A percentile compares a stretch with the other conserved stretches of the same genome.
Evolutionary conservation across 768 basidiomycete species (phyloP).

Genomic region (Boletus tomentosulus): DNA sequence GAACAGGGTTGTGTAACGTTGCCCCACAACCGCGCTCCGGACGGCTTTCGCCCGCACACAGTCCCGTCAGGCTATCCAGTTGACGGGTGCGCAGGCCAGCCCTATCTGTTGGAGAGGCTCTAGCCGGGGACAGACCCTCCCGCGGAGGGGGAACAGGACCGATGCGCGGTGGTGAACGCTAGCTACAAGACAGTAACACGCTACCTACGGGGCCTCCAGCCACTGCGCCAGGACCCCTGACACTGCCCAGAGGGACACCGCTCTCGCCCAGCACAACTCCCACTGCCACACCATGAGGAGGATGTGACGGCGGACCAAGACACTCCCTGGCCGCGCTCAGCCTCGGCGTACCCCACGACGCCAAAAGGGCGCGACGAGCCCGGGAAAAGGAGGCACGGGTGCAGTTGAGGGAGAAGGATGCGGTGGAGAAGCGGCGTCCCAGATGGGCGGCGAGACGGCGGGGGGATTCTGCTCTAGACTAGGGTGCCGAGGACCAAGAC

Average conservation of each 20-base stretch:
- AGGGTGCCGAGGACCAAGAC: conserved; percentile 47
- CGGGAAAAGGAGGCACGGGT: conserved; percentile 20
- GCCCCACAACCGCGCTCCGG: conserved; percentile 61
- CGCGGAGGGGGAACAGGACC: too few species aligned
- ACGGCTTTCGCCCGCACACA: conserved; percentile 10
- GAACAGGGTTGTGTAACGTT: conserved; percentile 75
- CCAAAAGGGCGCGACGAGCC: conserved; percentile 24
- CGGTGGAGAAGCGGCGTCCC: conserved; percentile 32
- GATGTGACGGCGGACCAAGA: too few species aligned
- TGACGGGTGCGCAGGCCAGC: conserved; percentile 19
- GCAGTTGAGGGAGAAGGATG: conserved; percentile 36
- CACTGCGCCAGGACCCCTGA: too few species aligned
- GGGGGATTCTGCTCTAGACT: conserved; percentile 67
- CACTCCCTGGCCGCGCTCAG: conserved; percentile 29
- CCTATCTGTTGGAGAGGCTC: too few species aligned
- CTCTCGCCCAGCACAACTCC: too few species aligned
- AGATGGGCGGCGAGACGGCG: conserved; percentile 49
- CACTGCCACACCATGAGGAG: too few species aligned
- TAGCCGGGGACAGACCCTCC: too few species aligned
- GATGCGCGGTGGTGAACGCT: too few species aligned
- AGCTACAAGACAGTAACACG: too few species aligned
- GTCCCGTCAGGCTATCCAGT: conserved; percentile 13
- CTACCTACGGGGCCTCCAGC: too few species aligned
- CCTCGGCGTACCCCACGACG: conserved; percentile 23
- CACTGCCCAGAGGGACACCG: too few species aligned